Evolutionary conservation across 768 basidiomycete species (phyloP).

Genomic region (Suillus variegatus): DNA sequence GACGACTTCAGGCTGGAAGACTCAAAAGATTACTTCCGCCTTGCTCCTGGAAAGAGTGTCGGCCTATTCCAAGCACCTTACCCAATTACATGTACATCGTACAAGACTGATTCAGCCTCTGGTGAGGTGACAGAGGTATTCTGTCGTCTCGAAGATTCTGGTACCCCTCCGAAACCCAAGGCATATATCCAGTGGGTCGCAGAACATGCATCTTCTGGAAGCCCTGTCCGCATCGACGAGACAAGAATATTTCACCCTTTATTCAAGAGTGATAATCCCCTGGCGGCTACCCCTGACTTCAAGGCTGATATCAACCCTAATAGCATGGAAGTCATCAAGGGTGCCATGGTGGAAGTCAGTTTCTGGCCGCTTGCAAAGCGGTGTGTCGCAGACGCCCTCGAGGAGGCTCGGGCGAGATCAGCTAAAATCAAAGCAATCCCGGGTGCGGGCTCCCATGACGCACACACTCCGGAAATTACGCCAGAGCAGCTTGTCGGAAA

Average conservation of each 20-base stretch:
- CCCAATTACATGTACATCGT: slow-evolving; percentile 92
- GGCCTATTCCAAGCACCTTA: slow-evolving; percentile 92
- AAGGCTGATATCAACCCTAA: slow-evolving; percentile 79
- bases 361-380: slow-evolving; percentile 84
- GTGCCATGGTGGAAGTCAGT: slow-evolving; percentile 85
- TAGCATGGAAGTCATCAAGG: slow-evolving; percentile 77
- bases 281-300: slow-evolving; percentile 68
- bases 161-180: slow-evolving; percentile 75
- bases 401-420: slow-evolving; percentile 63
- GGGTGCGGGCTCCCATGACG: slow-evolving; percentile 35
- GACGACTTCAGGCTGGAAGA: slow-evolving; percentile 93
- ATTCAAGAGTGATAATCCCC: slow-evolving; percentile 93
- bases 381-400: slow-evolving; percentile 61
- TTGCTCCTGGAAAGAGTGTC: slow-evolving; percentile 96
- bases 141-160: slow-evolving; percentile 75
- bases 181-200: slow-evolving; percentile 98
- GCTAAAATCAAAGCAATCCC: slow-evolving; percentile 55
- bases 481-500: slow-evolving; percentile 79
- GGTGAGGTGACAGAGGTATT: slow-evolving; percentile 80
- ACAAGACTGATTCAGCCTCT: slow-evolving; percentile 70
- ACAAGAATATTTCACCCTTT: slow-evolving; percentile 90
- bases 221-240: slow-evolving; percentile 85
- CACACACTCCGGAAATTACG: slow-evolving; percentile 70
- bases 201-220: slow-evolving; percentile 73
- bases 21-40: slow-evolving; percentile 94